These are phyloP conservation scores for Beauveria medogensis DNA, from an alignment of 2,329 filamentous ascomycete species.

Conservation along the genomic window DNA sequence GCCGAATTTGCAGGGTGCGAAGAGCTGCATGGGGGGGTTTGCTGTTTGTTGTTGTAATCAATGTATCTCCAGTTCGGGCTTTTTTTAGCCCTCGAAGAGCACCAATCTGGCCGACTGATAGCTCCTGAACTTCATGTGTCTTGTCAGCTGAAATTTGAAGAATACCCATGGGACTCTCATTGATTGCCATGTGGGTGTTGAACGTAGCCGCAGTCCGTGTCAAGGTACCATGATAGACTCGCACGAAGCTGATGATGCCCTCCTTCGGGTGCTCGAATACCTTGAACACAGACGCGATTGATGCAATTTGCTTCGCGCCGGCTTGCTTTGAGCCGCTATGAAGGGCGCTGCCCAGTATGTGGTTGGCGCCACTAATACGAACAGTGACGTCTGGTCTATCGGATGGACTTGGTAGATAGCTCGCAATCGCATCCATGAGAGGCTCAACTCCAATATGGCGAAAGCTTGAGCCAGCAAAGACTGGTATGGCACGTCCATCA, in stretches of 20 bases:
- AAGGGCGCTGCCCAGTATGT: slow-evolving; percentile 30
- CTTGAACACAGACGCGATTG: slow-evolving; percentile 75
- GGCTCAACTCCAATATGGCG: slow-evolving; percentile 91
- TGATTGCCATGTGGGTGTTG: slow-evolving; percentile 77
- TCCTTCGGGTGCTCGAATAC: slow-evolving; percentile 82
- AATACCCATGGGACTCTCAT: slow-evolving; percentile 72
- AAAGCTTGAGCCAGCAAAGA: slow-evolving; percentile 89
- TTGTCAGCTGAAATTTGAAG: slow-evolving; percentile 86
- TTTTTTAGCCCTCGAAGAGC: slow-evolving; percentile 85
- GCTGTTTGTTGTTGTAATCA: slow-evolving; percentile 62
- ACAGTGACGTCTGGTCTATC: slow-evolving; percentile 77
- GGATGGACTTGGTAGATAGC: slow-evolving; percentile 75
- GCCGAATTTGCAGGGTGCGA: slow-evolving; percentile 70
- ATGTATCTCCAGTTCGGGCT: slow-evolving; percentile 87
- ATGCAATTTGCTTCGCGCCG: slow-evolving; percentile 26
- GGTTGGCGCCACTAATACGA: slow-evolving; percentile 51
- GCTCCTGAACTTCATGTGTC: slow-evolving; percentile 72
- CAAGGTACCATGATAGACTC: slow-evolving; percentile 80
- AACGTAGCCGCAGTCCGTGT: slow-evolving; percentile 67
- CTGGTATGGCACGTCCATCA: slow-evolving; percentile 67
- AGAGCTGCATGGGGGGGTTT: slow-evolving; percentile 60
- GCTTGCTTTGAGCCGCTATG: slow-evolving; percentile 28
- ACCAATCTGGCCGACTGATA: slow-evolving; percentile 84
- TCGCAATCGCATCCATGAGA: slow-evolving; percentile 77
- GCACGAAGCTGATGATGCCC: slow-evolving; percentile 83